phyloP scores from a whole-genome alignment of 768 basidiomycete species.

The Rhizopogon vulgaris region DNA sequence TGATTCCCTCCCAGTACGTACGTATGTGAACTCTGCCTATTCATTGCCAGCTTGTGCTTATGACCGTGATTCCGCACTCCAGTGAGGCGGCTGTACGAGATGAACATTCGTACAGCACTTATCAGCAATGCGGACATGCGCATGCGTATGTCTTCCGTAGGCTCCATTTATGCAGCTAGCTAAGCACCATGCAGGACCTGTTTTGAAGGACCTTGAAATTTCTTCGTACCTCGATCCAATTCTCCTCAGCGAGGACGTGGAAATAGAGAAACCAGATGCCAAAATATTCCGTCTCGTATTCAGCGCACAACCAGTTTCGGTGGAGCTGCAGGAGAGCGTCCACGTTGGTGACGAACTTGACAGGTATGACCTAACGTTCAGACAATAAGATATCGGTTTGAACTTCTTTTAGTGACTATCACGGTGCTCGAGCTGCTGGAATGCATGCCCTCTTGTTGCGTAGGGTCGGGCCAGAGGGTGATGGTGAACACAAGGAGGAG shows the following conservation, averaged over 20 bases:
- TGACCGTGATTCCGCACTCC: slow-evolving; percentile 1
- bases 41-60: slow-evolving; percentile 1
- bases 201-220: slow-evolving; percentile 55
- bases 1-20: slow-evolving; percentile 49
- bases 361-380: slow-evolving; percentile 36
- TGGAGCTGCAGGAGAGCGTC: slow-evolving; percentile 34
- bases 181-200: slow-evolving; percentile 31
- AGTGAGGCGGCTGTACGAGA: slow-evolving; percentile 42
- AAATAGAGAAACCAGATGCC: slow-evolving; percentile 60
- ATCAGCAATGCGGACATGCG: slow-evolving; percentile 71
- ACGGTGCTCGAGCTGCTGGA: slow-evolving; percentile 51
- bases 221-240: slow-evolving; percentile 43
- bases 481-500: slow-evolving; percentile 37
- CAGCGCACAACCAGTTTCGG: slow-evolving; percentile 4
- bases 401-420: slow-evolving; percentile 48
- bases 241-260: slow-evolving; percentile 65
- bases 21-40: slow-evolving; percentile 18
- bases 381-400: not conserved
- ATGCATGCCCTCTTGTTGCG: slow-evolving; percentile 54
- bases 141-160: slow-evolving; percentile 45
- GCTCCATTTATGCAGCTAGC: not conserved
- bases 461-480: slow-evolving; percentile 42
- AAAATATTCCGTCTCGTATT: slow-evolving; percentile 50
- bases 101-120: slow-evolving; percentile 48
- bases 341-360: slow-evolving; percentile 75